phyloP scores from a whole-genome alignment of 768 basidiomycete genomes.

The Russula sp. region DNA sequence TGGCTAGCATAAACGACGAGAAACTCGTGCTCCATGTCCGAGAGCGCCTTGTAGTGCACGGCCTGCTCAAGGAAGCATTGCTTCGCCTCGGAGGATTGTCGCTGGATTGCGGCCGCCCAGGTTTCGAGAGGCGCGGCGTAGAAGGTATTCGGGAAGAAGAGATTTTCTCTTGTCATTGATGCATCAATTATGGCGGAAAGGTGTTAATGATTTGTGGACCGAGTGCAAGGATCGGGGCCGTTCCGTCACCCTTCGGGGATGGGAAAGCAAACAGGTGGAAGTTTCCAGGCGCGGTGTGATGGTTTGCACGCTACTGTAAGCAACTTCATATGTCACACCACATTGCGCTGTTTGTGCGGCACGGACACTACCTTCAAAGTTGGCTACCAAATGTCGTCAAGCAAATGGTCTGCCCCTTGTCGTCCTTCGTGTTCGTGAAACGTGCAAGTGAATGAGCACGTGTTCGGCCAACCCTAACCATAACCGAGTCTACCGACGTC shows the following conservation, averaged over 20 bases:
- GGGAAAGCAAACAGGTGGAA: not conserved
- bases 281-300: not conserved
- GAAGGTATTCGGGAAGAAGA: constrained; percentile 15
- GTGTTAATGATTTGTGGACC: too few species aligned
- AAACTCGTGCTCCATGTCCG: constrained; percentile 31
- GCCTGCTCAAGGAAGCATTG: constrained; percentile 22
- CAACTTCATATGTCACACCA: too few species aligned
- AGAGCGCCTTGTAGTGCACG: constrained; percentile 28
- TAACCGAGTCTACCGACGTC: too few species aligned
- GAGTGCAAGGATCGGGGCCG: not conserved
- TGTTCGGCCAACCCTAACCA: too few species aligned
- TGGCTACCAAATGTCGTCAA: too few species aligned
- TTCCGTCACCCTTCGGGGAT: not conserved
- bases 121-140: constrained; percentile 17
- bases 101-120: constrained; percentile 25
- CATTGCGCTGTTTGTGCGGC: too few species aligned
- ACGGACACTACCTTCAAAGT: too few species aligned
- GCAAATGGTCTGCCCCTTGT: too few species aligned
- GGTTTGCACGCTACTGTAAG: not conserved
- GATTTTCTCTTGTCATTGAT: not conserved
- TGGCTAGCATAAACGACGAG: constrained; percentile 23
- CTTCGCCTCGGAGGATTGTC: constrained; percentile 5
- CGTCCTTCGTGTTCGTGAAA: too few species aligned
- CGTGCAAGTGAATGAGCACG: too few species aligned
- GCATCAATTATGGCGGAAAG: not conserved